Percentiles rank a stretch among this genome's conserved stretches.
Evolutionary conservation across 345 rosid species (phyloP).

Genomic region (Anacardium occidentale): DNA sequence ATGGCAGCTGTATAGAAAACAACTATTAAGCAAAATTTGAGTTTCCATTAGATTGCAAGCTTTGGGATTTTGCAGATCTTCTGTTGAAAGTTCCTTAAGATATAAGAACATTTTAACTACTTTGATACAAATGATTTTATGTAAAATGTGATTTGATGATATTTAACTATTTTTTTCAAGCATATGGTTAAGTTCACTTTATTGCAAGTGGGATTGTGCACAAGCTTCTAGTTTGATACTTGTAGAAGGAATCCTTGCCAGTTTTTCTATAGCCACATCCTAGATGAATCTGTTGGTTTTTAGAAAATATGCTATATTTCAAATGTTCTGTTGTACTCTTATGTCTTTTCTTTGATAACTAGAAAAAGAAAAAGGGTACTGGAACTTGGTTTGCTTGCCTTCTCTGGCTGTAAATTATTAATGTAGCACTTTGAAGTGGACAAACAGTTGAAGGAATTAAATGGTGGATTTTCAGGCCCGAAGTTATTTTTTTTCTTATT

Average conservation of each 20-base stretch:
- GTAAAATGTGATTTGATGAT: too few species aligned
- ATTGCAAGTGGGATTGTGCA: too few species aligned
- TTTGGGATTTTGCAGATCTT: background rate
- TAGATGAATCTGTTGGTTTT: background rate
- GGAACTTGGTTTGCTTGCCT: conserved; percentile 2
- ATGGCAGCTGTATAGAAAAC: background rate
- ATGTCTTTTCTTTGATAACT: too few species aligned
- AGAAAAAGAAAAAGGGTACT: too few species aligned
- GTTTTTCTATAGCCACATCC: background rate
- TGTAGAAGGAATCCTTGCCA: background rate
- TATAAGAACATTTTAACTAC: background rate
- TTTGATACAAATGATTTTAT: conserved; percentile 3
- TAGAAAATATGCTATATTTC: background rate
- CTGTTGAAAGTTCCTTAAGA: background rate
- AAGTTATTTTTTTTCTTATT: background rate
- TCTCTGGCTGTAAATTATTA: background rate
- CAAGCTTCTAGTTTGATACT: background rate
- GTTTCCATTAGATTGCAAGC: background rate
- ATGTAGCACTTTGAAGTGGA: conserved; percentile 4
- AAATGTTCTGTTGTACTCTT: background rate
- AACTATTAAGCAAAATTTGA: background rate
- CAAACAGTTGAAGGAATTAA: background rate
- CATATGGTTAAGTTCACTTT: too few species aligned
- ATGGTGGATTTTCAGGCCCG: background rate
- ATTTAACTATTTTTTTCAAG: too few species aligned